phyloP scores from a whole-genome alignment of 352 stramenopile genomes.

The Pythium brassicae region DNA sequence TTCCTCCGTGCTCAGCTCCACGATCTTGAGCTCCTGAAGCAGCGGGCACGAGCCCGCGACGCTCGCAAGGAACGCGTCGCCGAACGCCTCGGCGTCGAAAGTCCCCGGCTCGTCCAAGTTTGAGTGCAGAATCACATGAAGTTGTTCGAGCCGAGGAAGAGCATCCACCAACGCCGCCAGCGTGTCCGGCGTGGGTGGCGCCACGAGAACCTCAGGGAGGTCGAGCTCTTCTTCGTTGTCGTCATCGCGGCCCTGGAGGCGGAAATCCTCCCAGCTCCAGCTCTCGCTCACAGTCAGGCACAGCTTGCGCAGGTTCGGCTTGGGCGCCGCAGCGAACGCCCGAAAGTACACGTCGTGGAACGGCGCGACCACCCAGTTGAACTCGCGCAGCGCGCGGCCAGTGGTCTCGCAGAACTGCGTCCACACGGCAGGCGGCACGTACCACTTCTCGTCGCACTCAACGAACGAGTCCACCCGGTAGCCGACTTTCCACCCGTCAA shows the following conservation, averaged over 20 bases:
- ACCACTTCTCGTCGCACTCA: slow-evolving; percentile 20
- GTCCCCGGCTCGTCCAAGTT: slow-evolving; percentile 6
- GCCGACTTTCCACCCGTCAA: slow-evolving; percentile 23
- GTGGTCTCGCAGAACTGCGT: neutral
- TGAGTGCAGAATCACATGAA: slow-evolving; percentile 13
- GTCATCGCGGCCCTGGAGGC: neutral
- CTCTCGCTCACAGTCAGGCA: slow-evolving; percentile 13
- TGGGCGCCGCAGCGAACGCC: slow-evolving; percentile 4
- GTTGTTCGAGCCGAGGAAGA: slow-evolving; percentile 1
- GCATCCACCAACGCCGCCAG: slow-evolving; percentile 1
- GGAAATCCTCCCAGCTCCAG: slow-evolving; percentile 13
- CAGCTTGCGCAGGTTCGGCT: slow-evolving; percentile 7
- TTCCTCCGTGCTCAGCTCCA: slow-evolving; percentile 6
- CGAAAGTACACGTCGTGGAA: slow-evolving; percentile 13
- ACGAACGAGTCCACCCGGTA: slow-evolving; percentile 14
- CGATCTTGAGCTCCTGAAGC: slow-evolving; percentile 9
- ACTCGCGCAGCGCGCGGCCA: slow-evolving; percentile 5
- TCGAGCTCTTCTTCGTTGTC: neutral
- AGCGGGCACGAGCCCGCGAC: slow-evolving; percentile 3
- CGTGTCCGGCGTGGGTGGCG: slow-evolving; percentile 8
- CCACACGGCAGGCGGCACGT: slow-evolving; percentile 6
- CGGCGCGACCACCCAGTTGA: slow-evolving; percentile 16
- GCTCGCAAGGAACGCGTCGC: slow-evolving; percentile 4
- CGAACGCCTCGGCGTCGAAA: slow-evolving; percentile 8
- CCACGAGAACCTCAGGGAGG: slow-evolving; percentile 3